Evolutionary conservation across 768 basidiomycete species (phyloP).

Genomic region (Russula virescens): DNA sequence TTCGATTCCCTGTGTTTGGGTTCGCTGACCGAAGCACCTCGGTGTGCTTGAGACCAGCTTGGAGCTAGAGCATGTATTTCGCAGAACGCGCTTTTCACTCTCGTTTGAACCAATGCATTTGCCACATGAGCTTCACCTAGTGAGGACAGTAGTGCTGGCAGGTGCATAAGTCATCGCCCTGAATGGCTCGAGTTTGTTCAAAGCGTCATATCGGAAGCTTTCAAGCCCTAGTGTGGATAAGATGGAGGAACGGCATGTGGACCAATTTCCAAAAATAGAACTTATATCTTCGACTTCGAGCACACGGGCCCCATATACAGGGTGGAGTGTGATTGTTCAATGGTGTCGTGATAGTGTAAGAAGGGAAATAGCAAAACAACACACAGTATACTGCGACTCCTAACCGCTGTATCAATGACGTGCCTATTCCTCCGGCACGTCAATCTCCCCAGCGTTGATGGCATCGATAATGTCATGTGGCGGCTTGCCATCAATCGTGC

Average conservation of each 20-base stretch:
- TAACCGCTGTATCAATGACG: background rate
- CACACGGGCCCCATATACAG: too few relatives aligned
- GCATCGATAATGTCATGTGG: constrained; percentile 91
- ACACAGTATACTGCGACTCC: constrained; percentile 8
- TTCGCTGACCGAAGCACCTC: background rate
- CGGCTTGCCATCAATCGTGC: constrained; percentile 90
- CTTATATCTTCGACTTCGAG: background rate
- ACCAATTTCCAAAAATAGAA: background rate
- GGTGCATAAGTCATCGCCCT: too few relatives aligned
- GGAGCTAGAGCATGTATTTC: too few relatives aligned
- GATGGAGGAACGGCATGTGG: background rate
- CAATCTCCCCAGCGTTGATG: constrained; percentile 78
- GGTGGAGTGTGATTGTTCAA: constrained; percentile 1
- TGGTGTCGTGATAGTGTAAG: constrained; percentile 12
- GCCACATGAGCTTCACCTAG: too few relatives aligned
- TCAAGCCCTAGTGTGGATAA: too few relatives aligned
- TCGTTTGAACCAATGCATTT: too few relatives aligned
- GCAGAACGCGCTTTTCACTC: too few relatives aligned
- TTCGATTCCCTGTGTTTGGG: background rate
- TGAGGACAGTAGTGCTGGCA: too few relatives aligned
- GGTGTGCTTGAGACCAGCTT: too few relatives aligned
- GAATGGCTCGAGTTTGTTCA: too few relatives aligned
- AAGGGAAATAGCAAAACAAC: constrained; percentile 14
- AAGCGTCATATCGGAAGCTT: too few relatives aligned
- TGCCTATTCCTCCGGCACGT: constrained; percentile 77